Percentiles rank a stretch among this genome's conserved stretches.
phyloP scores from a whole-genome alignment of 371 early-diverging fungal species.

The Mucor racemosus region DNA sequence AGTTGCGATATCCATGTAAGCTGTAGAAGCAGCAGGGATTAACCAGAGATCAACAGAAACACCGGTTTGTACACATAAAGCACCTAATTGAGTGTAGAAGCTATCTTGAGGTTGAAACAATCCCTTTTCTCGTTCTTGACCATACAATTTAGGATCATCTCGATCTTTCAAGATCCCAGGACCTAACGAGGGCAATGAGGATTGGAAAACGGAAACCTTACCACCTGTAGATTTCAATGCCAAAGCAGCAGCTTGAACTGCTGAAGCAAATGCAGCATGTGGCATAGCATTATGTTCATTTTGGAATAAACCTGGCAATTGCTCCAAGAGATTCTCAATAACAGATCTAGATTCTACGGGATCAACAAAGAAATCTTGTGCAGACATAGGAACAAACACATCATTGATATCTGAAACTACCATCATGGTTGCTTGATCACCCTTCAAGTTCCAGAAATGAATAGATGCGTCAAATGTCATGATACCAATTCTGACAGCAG shows the following conservation, averaged over 20 bases:
- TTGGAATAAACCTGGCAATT: constrained; percentile 82
- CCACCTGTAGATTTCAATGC: constrained; percentile 87
- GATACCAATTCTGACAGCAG: constrained; percentile 76
- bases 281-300: constrained; percentile 61
- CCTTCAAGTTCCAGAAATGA: constrained; percentile 94
- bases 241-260: constrained; percentile 74
- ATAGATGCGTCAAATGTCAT: constrained; percentile 90
- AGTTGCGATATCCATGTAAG: constrained; percentile 88
- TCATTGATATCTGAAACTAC: constrained; percentile 93
- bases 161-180: constrained; percentile 85
- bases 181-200: constrained; percentile 83
- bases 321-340: constrained; percentile 83
- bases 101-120: constrained; percentile 86
- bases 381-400: constrained; percentile 88
- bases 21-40: constrained; percentile 69
- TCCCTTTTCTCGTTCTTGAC: constrained; percentile 88
- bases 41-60: constrained; percentile 88
- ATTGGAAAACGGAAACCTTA: constrained; percentile 83
- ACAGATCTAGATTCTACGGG: constrained; percentile 73
- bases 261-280: constrained; percentile 85
- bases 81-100: constrained; percentile 83
- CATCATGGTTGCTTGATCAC: constrained; percentile 93
- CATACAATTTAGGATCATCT: constrained; percentile 86
- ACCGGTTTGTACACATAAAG: constrained; percentile 79
- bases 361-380: constrained; percentile 80